Percentiles rank a stretch among this genome's conserved stretches.
Evolutionary conservation across 2,329 filamentous ascomycete genomes (phyloP).

Genomic region (Volutella citrinella): DNA sequence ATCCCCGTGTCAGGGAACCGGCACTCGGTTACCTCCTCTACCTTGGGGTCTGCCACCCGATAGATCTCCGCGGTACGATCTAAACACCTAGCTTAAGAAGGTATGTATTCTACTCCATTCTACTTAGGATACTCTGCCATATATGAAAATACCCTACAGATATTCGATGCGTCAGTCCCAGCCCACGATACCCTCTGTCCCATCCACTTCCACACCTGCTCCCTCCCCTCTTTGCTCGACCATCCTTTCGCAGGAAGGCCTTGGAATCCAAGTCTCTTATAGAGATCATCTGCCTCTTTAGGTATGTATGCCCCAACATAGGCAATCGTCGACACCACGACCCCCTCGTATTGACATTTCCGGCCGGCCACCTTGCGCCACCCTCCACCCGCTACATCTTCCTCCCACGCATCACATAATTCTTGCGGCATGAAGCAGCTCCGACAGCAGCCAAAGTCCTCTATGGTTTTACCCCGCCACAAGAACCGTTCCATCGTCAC

Average conservation of each 20-base stretch:
- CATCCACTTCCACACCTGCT: background rate
- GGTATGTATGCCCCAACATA: background rate
- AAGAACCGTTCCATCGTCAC: background rate
- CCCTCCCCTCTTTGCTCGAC: background rate
- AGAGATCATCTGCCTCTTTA: background rate
- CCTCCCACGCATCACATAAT: background rate
- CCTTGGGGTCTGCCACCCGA: too few species aligned
- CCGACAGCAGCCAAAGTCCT: background rate
- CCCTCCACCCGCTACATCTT: background rate
- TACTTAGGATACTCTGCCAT: background rate
- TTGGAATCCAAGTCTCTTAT: background rate
- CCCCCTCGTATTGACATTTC: background rate
- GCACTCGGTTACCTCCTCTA: too few species aligned
- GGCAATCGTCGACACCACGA: background rate
- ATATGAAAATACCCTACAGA: background rate
- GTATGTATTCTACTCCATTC: too few species aligned
- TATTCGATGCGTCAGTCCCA: background rate
- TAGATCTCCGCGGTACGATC: too few species aligned
- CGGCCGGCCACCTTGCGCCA: too few species aligned
- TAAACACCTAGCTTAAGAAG: too few species aligned
- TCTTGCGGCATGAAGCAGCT: background rate
- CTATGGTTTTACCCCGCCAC: background rate
- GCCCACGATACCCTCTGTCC: background rate
- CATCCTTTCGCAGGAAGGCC: too few species aligned
- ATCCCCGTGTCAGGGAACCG: too few species aligned